Base-by-base conservation (phyloP, 345 rosid species). In the Aquilaria malaccensis region DNA sequence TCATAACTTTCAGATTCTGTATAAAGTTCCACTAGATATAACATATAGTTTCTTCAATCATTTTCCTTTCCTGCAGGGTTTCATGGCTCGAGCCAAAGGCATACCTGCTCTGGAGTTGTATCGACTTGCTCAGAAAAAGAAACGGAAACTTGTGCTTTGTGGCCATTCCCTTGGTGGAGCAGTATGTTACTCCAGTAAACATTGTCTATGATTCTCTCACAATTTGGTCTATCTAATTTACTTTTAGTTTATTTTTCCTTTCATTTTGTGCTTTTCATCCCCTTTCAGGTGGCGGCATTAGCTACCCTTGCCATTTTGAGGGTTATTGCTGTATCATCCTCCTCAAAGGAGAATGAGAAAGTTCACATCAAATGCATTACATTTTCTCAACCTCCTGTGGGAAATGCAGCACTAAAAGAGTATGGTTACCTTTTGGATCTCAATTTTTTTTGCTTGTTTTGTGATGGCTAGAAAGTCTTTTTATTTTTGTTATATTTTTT, bases 91-190 rank as follows among this genome's bases (percentile, higher is more conserved):
- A 76, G 98, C 98, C 60, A 85, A 93, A 71, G 97, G 98, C 60
- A 89, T 93, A 77, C 98, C 98, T 64, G 94, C 98, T 80, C 75
- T 93, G 66, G 98, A 93, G 78, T 69, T 93, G 65, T 93, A 89
- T 78, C 82, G 83, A 66, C 97, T 93, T 77, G 98, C 98, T 76
- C 88, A 87, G 73, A 89, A 89, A 77, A 93, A 89, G 87, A 83
- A 93, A 61, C 68, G 83, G 6, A 93, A 93, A 74, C 96, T 93
- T 74, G 98, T 89, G 14, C 72, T 93, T 49, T 93, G 98, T 80
- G 97, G 98, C 50, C 98, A 93, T 78, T 89, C 98, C 60, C 96
- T 93, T 75, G 98, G 98, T 69, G 98, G 98, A 60, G 98, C 98
- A 56, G 98, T 93, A 81, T 76, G 88, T 79, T 65, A 50, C n/a